Evolutionary conservation across 129 eudicot genomes (phyloP).

Genomic region (Flaveria trinervia): DNA sequence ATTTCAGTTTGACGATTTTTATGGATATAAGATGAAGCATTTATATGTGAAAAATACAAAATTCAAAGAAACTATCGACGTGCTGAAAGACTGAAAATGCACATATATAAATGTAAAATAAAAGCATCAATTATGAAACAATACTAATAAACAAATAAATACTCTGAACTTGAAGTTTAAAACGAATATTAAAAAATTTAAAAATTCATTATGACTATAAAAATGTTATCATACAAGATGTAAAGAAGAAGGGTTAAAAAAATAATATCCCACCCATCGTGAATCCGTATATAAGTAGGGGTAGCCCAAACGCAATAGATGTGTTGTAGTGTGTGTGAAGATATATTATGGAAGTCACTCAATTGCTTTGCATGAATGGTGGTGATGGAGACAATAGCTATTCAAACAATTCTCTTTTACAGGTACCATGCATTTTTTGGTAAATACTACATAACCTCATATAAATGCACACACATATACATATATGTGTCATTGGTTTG

Average conservation of each 20-base stretch:
- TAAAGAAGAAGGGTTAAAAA: not conserved
- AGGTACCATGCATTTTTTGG: constrained; percentile 35
- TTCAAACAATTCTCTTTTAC: constrained; percentile 70
- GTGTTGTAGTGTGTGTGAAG: not conserved
- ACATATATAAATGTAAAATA: not conserved
- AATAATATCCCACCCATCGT: not conserved
- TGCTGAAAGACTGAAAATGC: too few species aligned
- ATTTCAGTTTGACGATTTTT: too few species aligned
- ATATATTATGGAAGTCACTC: constrained; percentile 39
- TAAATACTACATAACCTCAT: not conserved
- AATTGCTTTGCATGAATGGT: constrained; percentile 74
- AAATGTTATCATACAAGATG: not conserved
- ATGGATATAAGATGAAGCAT: too few species aligned
- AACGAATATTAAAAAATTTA: not conserved
- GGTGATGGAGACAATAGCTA: constrained; percentile 71
- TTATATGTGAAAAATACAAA: too few species aligned
- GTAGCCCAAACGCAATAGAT: not conserved
- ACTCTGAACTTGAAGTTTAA: not conserved
- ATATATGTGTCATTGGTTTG: too few species aligned
- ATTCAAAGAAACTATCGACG: too few species aligned
- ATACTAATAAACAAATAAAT: not conserved
- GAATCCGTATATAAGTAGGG: not conserved
- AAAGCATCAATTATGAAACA: not conserved
- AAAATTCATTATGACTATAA: not conserved
- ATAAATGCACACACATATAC: not conserved